Evolutionary conservation across 78 protist genomes (phyloP).

Genomic region (Chrysochromulina tobinii): DNA sequence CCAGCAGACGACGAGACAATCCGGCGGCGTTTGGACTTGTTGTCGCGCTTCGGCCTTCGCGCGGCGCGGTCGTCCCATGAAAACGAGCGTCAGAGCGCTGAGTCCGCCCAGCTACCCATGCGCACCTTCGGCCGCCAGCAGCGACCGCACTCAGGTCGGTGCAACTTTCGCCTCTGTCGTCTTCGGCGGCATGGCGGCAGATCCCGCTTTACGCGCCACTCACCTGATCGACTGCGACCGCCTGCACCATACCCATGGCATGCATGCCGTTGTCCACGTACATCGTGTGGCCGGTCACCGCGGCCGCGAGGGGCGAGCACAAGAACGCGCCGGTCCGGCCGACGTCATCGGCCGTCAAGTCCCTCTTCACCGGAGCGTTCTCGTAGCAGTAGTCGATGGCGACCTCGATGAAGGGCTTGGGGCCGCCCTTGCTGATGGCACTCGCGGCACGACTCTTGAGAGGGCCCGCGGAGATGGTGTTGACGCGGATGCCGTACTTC

Average conservation of each 20-base stretch:
- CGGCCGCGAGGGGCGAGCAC: conserved; percentile 32
- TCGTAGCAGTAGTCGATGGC: conserved; percentile 48
- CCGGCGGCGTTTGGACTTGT: no score
- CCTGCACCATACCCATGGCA: conserved; percentile 35
- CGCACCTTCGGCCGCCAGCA: no score
- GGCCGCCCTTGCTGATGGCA: conserved; percentile 18
- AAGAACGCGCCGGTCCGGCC: conserved; percentile 40
- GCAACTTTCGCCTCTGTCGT: no score
- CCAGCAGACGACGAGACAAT: no score
- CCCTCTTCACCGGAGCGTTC: conserved; percentile 39
- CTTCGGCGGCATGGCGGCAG: no score
- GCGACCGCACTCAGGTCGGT: no score
- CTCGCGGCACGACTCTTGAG: conserved; percentile 28
- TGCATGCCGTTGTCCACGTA: conserved; percentile 64
- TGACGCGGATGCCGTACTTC: conserved; percentile 37
- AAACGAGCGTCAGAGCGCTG: no score
- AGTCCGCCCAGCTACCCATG: no score
- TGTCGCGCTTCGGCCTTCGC: no score
- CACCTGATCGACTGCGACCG: not conserved
- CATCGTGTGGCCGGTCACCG: conserved; percentile 38
- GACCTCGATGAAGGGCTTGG: conserved; percentile 12
- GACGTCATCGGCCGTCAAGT: conserved; percentile 48
- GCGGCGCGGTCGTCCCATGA: no score
- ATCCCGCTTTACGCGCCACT: no score
- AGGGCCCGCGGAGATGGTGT: conserved; percentile 61